Conservation (phyloP, 164 flowering plant genomes). For the Aristolochia californica region DNA sequence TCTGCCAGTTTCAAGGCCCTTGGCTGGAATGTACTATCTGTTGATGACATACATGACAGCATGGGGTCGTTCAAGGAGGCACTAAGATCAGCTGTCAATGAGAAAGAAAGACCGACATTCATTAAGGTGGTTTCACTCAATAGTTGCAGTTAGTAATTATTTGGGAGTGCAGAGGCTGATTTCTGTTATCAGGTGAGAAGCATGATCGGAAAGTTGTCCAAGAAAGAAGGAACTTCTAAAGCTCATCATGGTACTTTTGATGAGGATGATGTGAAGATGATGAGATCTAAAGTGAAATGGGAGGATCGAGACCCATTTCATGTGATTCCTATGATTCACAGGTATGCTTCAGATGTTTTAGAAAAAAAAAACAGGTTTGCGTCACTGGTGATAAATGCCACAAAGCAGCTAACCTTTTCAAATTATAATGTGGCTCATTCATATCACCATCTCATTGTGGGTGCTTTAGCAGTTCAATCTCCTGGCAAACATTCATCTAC, state of each 20-base stretch:
- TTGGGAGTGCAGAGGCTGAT: background rate
- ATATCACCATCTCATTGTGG: background rate
- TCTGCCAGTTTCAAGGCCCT: constrained; percentile 33
- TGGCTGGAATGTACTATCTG: constrained; percentile 41
- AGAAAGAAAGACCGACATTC: constrained; percentile 38
- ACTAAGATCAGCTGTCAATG: constrained; percentile 20
- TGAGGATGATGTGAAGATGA: constrained; percentile 29
- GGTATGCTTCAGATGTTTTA: constrained; percentile 15
- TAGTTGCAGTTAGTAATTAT: background rate
- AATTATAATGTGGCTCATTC: background rate
- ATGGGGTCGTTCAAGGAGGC: constrained; percentile 26
- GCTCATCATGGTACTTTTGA: constrained; percentile 48
- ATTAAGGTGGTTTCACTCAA: constrained; percentile 31
- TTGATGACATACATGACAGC: constrained; percentile 25
- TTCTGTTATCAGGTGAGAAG: constrained; percentile 30
- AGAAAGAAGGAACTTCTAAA: constrained; percentile 42
- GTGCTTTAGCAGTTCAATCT: background rate
- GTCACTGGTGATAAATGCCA: too few relatives aligned
- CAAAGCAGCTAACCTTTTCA: too few relatives aligned
- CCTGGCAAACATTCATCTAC: too few relatives aligned
- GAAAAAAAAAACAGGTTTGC: too few relatives aligned
- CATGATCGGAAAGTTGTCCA: constrained; percentile 37
- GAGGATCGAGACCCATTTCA: constrained; percentile 35
- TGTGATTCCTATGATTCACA: constrained; percentile 32
- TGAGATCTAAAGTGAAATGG: constrained; percentile 39